Evolutionary conservation across 805 yeast species (phyloP).

Genomic region (Candida parachauliodes): DNA sequence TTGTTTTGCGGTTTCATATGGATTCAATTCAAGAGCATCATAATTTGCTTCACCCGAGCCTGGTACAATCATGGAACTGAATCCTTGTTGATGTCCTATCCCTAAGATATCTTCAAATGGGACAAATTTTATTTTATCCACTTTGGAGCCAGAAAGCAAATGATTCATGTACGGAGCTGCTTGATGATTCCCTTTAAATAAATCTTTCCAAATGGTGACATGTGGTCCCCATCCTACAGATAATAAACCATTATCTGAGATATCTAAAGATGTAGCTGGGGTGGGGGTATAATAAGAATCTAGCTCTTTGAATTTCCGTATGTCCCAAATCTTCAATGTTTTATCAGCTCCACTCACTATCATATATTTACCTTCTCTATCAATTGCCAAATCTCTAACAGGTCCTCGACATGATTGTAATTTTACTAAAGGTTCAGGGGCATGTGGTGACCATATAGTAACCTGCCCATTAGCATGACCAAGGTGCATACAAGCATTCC

Average conservation of each 20-base stretch:
- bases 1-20: slow-evolving; percentile 86
- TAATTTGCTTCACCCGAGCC: slow-evolving; percentile 98
- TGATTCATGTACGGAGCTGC: slow-evolving; percentile 91
- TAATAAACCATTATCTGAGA: slow-evolving; percentile 83
- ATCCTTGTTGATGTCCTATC: slow-evolving; percentile 75
- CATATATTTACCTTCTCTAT: slow-evolving; percentile 92
- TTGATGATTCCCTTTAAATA: slow-evolving; percentile 58
- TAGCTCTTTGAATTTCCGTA: slow-evolving; percentile 74
- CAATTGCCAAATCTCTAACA: slow-evolving; percentile 76
- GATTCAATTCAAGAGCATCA: slow-evolving; percentile 90
- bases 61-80: slow-evolving; percentile 85
- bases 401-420: slow-evolving; percentile 83
- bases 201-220: slow-evolving; percentile 90
- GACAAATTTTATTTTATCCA: slow-evolving; percentile 67
- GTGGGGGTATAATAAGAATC: slow-evolving; percentile 75
- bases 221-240: slow-evolving; percentile 97
- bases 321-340: slow-evolving; percentile 86
- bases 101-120: slow-evolving; percentile 98
- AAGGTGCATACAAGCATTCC: slow-evolving; percentile 91
- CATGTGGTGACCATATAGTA: slow-evolving; percentile 88
- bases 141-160: slow-evolving; percentile 70
- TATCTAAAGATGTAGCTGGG: slow-evolving; percentile 74
- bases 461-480: slow-evolving; percentile 95
- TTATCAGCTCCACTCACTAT: slow-evolving; percentile 88
- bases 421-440: slow-evolving; percentile 81